Evolutionary conservation across 768 basidiomycete genomes (phyloP).

Genomic region (Tricholoma sp.): DNA sequence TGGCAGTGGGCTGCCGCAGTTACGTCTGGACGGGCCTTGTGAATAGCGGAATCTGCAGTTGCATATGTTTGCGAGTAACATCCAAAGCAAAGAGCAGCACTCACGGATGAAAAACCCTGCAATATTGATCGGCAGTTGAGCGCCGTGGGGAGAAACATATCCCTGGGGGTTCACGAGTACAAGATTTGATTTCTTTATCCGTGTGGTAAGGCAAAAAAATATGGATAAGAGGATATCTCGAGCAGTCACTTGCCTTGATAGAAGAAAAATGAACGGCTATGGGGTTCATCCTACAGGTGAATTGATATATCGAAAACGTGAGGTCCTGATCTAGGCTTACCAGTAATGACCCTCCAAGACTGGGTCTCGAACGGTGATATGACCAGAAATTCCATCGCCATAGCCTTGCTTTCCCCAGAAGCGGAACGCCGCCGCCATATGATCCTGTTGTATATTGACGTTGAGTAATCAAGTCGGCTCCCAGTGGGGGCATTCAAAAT

Average conservation of each 20-base stretch:
- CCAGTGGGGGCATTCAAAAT: too few species aligned
- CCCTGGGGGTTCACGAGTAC: conserved; percentile 22
- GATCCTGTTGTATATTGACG: conserved; percentile 8
- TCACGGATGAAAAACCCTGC: conserved; percentile 23
- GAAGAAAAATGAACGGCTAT: conserved; percentile 22
- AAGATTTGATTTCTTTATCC: conserved; percentile 19
- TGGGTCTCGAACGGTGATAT: conserved; percentile 42
- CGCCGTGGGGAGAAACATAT: conserved; percentile 20
- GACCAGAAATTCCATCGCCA: conserved; percentile 44
- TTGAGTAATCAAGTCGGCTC: not conserved
- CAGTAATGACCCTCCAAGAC: conserved; percentile 23
- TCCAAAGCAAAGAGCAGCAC: not conserved
- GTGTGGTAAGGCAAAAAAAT: not conserved
- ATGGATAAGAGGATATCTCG: not conserved
- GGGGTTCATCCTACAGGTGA: conserved; percentile 21
- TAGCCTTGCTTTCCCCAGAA: conserved; percentile 36
- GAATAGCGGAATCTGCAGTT: conserved; percentile 33
- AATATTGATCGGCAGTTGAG: conserved; percentile 23
- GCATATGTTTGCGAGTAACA: not conserved
- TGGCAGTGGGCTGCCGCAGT: conserved; percentile 44
- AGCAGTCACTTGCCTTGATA: conserved; percentile 14
- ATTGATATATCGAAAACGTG: not conserved
- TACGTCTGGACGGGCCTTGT: conserved; percentile 42
- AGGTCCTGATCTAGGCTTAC: conserved; percentile 4
- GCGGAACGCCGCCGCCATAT: conserved; percentile 22